Evolutionary conservation across 805 yeast species (phyloP).

Genomic region (Kuraishia borneana): DNA sequence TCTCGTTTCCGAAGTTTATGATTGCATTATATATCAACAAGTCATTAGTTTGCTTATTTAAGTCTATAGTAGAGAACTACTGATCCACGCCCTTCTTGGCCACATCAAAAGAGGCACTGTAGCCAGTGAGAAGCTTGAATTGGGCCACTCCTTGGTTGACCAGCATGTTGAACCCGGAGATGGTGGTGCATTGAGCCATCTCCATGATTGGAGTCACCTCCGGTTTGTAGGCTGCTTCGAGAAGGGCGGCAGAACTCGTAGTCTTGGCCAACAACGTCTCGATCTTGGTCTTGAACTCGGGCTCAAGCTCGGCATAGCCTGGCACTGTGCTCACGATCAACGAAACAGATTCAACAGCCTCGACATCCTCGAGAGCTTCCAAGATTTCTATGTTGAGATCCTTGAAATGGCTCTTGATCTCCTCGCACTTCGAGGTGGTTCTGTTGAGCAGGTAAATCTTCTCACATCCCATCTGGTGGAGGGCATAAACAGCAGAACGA

Average conservation of each 20-base stretch:
- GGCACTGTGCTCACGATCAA: conserved; percentile 76
- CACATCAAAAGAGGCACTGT: conserved; percentile 48
- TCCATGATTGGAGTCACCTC: conserved; percentile 77
- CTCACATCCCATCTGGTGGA: conserved; percentile 65
- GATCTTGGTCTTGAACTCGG: conserved; percentile 31
- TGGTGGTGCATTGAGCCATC: conserved; percentile 58
- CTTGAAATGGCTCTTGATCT: conserved; percentile 43
- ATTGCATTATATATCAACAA: background rate
- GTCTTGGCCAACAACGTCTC: conserved; percentile 31
- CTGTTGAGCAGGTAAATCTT: conserved; percentile 76
- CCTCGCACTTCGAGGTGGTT: conserved; percentile 53
- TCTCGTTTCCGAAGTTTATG: background rate
- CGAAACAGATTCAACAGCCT: conserved; percentile 33
- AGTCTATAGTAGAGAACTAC: background rate
- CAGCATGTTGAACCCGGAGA: conserved; percentile 87
- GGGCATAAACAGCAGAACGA: conserved; percentile 86
- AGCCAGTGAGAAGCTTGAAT: conserved; percentile 66
- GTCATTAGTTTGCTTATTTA: too few species aligned
- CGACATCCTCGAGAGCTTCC: conserved; percentile 34
- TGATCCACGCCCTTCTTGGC: conserved; percentile 46
- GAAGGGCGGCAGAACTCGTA: conserved; percentile 34
- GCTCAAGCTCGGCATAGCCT: conserved; percentile 63
- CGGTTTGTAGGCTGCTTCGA: conserved; percentile 96
- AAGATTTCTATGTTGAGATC: conserved; percentile 49
- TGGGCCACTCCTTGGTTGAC: conserved; percentile 91